Evolutionary conservation across 441 rosid genomes (phyloP), one percentile per base, ranked within the genome.

Genomic region (Euphorbia schlechtendalii): DNA sequence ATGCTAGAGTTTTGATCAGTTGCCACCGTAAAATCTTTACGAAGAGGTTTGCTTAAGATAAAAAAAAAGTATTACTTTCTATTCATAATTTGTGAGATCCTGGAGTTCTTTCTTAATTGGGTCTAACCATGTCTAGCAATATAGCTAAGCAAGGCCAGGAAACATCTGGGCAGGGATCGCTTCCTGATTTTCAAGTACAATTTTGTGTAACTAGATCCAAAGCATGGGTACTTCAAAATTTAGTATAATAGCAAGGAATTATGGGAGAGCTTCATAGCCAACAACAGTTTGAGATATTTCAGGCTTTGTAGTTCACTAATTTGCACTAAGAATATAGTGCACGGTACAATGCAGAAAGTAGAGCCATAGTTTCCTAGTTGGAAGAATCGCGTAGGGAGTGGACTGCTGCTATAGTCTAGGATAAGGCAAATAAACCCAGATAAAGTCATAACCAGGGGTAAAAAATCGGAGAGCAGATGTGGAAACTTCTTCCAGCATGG

Each of bases 321-420:
- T 32, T 32, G 36, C 7, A 32, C 36, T 32, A 32, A 32, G 36
- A 32, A 40, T 40, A 1, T 40, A 40, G 12, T 5, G 45, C 10
- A 14, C 7, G 10, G 7, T 8, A 2, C 10, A 40, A 40, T 5
- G 12, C 11, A 14, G 12, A 40, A 40, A 1, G 11, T 5, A 14
- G 11, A 8, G 11, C 14, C 45, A 40, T 40, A 14, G 7, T 40
- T 40, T 1, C 45, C 11, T 40, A 40, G 14, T 40, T 40, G 45
- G 45, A 40, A 40, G 45, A 32, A 40, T 40, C 7, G 11, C 11
- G 12, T 8, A 7, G 10, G 45, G 7, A 40, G 45, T 7, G 7
- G 45, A 40, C 14, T 8, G 45, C 99, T 94, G 77, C 45, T 14
- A 5, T 14, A 8, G 11, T n/a, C n/a, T n/a, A n/a, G n/a, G n/a